Evolutionary conservation across 1,284 basidiomycete genomes (phyloP).

Genomic region (Trametes sp.): DNA sequence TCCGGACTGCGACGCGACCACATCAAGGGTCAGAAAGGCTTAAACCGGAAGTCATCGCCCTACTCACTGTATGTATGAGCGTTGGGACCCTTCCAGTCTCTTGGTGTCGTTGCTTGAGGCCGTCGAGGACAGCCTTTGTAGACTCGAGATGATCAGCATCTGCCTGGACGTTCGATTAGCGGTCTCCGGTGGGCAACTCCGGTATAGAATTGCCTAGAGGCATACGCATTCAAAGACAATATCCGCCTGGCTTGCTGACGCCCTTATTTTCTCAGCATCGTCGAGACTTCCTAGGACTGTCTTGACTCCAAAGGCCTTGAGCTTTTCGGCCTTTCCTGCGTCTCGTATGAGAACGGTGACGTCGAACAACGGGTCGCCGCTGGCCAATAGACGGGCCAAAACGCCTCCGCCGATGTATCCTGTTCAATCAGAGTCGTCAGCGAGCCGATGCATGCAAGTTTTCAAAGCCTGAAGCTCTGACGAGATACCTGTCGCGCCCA

Average conservation of each 20-base stretch:
- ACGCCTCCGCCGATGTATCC: slow-evolving; percentile 33
- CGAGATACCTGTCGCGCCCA: slow-evolving; percentile 16
- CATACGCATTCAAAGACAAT: slow-evolving; percentile 34
- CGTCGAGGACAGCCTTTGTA: slow-evolving; percentile 25
- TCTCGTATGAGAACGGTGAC: slow-evolving; percentile 30
- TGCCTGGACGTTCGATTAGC: slow-evolving; percentile 38
- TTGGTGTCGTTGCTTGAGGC: slow-evolving; percentile 22
- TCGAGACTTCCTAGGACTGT: slow-evolving; percentile 31
- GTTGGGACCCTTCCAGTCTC: slow-evolving; percentile 16
- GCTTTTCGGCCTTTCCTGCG: slow-evolving; percentile 26
- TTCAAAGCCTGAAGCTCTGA: too few species aligned
- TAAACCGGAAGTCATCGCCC: background rate
- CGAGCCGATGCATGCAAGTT: too few species aligned
- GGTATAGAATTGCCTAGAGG: background rate
- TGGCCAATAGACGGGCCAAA: slow-evolving; percentile 24
- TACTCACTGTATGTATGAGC: slow-evolving; percentile 28
- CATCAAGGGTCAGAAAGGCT: background rate
- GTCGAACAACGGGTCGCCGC: slow-evolving; percentile 17
- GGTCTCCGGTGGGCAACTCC: background rate
- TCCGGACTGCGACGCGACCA: background rate
- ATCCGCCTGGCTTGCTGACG: slow-evolving; percentile 27
- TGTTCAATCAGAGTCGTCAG: background rate
- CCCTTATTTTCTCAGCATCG: slow-evolving; percentile 26
- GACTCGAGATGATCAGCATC: slow-evolving; percentile 44
- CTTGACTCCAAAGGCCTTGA: slow-evolving; percentile 35